Evolutionary conservation across 768 basidiomycete species (phyloP).

Genomic region (Termitomyces sp.): DNA sequence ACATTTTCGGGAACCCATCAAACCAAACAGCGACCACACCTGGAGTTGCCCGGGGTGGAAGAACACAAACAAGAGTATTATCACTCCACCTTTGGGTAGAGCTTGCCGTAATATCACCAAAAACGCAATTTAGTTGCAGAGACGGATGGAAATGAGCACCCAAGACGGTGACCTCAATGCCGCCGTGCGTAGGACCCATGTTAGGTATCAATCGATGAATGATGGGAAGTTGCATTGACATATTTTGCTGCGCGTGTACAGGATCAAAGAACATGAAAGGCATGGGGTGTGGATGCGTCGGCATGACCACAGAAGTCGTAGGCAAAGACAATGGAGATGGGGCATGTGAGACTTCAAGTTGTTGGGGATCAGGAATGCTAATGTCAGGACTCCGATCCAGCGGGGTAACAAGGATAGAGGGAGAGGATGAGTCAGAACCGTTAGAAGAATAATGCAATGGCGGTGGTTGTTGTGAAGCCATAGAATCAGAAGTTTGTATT

Average conservation of each 20-base stretch:
- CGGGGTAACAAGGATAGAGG: constrained; percentile 40
- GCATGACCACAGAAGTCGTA: constrained; percentile 22
- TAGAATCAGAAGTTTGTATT: constrained; percentile 23
- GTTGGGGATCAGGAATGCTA: constrained; percentile 29
- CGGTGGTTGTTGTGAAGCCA: constrained; percentile 24
- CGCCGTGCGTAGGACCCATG: constrained; percentile 83
- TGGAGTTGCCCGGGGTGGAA: constrained; percentile 77
- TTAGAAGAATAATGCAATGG: constrained; percentile 33
- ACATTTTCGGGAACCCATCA: constrained; percentile 63
- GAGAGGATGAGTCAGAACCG: constrained; percentile 42
- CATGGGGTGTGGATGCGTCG: constrained; percentile 36
- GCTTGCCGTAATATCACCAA: constrained; percentile 78
- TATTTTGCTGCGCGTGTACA: constrained; percentile 38
- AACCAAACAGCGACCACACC: constrained; percentile 92
- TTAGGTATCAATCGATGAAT: constrained; percentile 86
- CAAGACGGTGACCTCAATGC: constrained; percentile 90
- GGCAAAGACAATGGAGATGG: constrained; percentile 23
- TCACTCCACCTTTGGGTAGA: constrained; percentile 91
- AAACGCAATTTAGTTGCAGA: constrained; percentile 70
- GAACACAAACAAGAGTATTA: constrained; percentile 85
- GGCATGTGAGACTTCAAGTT: constrained; percentile 19
- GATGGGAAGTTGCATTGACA: constrained; percentile 55
- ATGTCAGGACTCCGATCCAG: constrained; percentile 36
- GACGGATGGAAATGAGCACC: constrained; percentile 86
- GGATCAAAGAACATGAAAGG: constrained; percentile 62